A percentile compares a stretch with the other conserved stretches of the same genome.
Conservation (phyloP, 2,329 filamentous ascomycete genomes). For the Dactylellina cionopaga region DNA sequence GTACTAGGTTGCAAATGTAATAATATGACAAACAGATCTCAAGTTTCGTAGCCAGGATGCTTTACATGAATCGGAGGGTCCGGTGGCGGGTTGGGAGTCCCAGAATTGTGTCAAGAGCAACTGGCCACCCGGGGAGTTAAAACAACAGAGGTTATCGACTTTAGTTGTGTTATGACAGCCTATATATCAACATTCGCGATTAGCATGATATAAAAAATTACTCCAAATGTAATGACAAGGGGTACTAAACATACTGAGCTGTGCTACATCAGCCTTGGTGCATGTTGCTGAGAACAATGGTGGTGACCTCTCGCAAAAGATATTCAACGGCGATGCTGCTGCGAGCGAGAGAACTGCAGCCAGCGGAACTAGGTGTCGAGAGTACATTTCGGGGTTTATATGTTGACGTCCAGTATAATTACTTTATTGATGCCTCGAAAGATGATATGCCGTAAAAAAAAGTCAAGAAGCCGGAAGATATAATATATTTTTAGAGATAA, state of each 20-base stretch:
- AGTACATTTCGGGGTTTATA: no score
- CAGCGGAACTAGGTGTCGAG: slow-evolving; percentile 18
- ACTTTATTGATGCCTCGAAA: no score
- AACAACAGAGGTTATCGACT: slow-evolving; percentile 76
- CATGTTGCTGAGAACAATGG: slow-evolving; percentile 12
- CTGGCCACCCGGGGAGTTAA: slow-evolving; percentile 76
- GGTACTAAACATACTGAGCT: slow-evolving; percentile 32
- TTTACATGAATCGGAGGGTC: slow-evolving; percentile 75
- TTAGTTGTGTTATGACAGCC: slow-evolving; percentile 72
- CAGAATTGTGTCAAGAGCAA: slow-evolving; percentile 81
- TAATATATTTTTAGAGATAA: no score
- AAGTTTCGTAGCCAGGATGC: slow-evolving; percentile 58
- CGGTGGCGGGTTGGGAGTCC: slow-evolving; percentile 73
- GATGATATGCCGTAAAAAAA: no score
- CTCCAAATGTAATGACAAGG: neutral
- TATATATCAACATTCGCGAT: neutral
- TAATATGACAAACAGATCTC: slow-evolving; percentile 40
- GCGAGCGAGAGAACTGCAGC: slow-evolving; percentile 11
- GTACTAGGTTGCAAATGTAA: slow-evolving; percentile 20
- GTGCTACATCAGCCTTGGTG: slow-evolving; percentile 24
- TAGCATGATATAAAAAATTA: neutral
- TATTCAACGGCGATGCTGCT: slow-evolving; percentile 28
- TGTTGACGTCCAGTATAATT: no score
- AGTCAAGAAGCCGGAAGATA: no score
- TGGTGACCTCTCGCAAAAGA: slow-evolving; percentile 23